These are phyloP conservation scores for Thraustotheca clavata DNA, from an alignment of 352 stramenopile species.

Conservation along the genomic window DNA sequence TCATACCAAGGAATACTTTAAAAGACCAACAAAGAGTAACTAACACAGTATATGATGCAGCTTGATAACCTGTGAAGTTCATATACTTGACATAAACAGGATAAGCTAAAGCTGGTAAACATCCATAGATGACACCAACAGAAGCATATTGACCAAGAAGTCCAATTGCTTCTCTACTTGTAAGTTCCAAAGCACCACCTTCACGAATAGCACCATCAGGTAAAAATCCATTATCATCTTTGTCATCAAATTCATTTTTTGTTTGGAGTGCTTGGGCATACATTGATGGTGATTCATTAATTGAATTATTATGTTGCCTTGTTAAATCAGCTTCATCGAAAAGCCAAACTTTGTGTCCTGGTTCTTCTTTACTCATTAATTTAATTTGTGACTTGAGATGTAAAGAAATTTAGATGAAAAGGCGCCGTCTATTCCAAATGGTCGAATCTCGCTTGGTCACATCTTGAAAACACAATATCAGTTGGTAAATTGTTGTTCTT, in stretches of 20 bases:
- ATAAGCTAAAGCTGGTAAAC: conserved; percentile 27
- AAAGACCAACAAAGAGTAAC: conserved; percentile 24
- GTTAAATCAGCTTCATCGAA: not conserved
- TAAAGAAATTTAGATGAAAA: not conserved
- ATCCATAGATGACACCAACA: conserved; percentile 28
- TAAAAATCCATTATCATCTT: not conserved
- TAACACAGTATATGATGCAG: conserved; percentile 19
- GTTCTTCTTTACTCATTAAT: not conserved
- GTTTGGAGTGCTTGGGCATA: not conserved
- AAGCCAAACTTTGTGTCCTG: not conserved
- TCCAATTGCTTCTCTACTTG: conserved; percentile 22
- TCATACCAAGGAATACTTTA: conserved; percentile 34
- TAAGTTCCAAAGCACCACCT: not conserved
- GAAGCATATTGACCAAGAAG: conserved; percentile 39
- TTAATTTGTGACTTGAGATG: not conserved
- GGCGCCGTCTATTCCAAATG: not conserved
- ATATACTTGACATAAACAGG: conserved; percentile 30
- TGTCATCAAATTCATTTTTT: not conserved
- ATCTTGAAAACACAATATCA: not conserved
- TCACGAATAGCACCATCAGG: not conserved
- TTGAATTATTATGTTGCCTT: not conserved
- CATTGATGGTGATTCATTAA: not conserved
- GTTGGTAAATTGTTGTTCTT: not conserved
- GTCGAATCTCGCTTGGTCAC: not conserved
- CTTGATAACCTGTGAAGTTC: conserved; percentile 20